A percentile compares a stretch with the other conserved stretches of the same genome.
Evolutionary conservation across 1,284 basidiomycete species (phyloP).

Genomic region (Bondarzewia mesenterica): DNA sequence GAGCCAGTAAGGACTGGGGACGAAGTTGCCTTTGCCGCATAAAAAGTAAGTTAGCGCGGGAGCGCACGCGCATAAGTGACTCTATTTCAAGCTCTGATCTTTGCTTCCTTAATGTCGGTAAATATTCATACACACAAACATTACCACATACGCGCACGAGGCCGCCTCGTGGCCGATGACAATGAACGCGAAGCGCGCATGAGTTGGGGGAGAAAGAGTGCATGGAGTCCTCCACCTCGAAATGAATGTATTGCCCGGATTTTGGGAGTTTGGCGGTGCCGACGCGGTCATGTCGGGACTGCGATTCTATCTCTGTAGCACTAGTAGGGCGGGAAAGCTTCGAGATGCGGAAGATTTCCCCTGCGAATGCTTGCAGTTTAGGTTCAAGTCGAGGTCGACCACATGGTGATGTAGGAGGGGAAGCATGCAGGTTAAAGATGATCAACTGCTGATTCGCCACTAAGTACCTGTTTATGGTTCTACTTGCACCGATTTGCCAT

Average conservation of each 20-base stretch:
- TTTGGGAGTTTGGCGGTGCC: neutral
- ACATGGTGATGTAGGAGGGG: neutral
- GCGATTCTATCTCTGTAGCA: neutral
- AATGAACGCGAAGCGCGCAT: neutral
- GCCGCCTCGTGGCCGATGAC: neutral
- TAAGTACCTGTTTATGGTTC: neutral
- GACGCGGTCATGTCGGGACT: no score
- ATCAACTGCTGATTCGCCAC: neutral
- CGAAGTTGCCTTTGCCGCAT: no score
- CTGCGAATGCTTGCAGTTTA: neutral
- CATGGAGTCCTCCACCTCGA: neutral
- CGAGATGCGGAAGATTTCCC: neutral
- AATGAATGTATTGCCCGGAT: neutral
- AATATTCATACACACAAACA: no score
- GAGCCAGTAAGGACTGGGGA: no score
- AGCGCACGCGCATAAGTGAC: no score
- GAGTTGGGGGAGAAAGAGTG: neutral
- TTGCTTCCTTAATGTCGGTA: no score
- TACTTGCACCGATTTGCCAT: no score
- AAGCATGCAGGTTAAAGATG: neutral
- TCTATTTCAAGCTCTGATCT: no score
- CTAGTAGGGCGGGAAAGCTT: neutral
- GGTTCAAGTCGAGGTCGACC: neutral
- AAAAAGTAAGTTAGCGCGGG: no score
- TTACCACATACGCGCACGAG: no score